phyloP scores from a whole-genome alignment of 2,329 filamentous ascomycete genomes.

The Aspergillaceae sp. region DNA sequence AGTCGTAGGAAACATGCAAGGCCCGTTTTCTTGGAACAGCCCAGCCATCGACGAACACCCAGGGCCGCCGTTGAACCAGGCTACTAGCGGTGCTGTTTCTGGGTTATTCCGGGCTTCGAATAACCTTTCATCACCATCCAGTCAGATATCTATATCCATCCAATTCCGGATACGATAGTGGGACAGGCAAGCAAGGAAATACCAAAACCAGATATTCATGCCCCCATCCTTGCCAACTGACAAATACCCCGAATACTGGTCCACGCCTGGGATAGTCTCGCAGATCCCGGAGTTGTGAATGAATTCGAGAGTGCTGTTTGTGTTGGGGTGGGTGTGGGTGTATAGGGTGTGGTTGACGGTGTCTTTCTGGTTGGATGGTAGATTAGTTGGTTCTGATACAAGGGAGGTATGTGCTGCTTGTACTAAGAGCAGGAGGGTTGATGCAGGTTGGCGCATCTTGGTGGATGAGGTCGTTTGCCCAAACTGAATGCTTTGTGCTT shows the following conservation, averaged over 20 bases:
- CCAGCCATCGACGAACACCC: slow-evolving; percentile 37
- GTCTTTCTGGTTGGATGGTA: not conserved
- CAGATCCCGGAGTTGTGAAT: slow-evolving; percentile 41
- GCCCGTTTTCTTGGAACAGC: slow-evolving; percentile 37
- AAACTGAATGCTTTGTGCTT: too few species aligned
- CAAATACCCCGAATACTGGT: slow-evolving; percentile 46
- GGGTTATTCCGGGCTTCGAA: slow-evolving; percentile 42
- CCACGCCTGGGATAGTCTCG: slow-evolving; percentile 44
- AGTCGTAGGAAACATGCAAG: slow-evolving; percentile 29
- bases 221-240: slow-evolving; percentile 31
- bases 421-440: too few species aligned
- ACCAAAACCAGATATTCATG: slow-evolving; percentile 41
- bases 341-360: not conserved
- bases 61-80: slow-evolving; percentile 42
- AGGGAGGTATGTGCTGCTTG: too few species aligned
- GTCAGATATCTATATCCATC: not conserved
- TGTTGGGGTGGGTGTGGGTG: too few species aligned
- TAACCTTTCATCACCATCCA: slow-evolving; percentile 25
- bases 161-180: too few species aligned
- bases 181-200: not conserved
- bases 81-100: slow-evolving; percentile 34
- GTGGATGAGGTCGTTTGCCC: too few species aligned
- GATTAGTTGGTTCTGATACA: too few species aligned
- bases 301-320: not conserved
- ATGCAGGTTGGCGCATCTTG: too few species aligned